A percentile compares a stretch with the other conserved stretches of the same genome.
Evolutionary conservation across 2,329 filamentous ascomycete species (phyloP).

Genomic region (Teratosphaeria nubilosa): DNA sequence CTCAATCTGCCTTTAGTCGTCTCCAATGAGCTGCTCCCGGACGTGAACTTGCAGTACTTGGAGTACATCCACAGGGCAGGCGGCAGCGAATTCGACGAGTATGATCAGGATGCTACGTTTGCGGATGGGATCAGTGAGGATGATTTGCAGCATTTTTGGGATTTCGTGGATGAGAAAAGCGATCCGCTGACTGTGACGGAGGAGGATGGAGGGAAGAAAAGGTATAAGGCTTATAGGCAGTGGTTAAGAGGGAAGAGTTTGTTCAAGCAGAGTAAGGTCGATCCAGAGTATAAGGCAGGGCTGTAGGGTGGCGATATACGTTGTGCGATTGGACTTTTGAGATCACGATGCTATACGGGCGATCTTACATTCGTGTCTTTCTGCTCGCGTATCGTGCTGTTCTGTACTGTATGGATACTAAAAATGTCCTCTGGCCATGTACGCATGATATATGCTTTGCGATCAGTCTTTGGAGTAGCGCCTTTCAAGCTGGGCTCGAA

Average conservation of each 20-base stretch:
- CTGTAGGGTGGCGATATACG: neutral
- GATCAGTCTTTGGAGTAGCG: neutral
- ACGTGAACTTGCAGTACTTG: slow-evolving; percentile 56
- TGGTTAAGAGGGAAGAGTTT: slow-evolving; percentile 92
- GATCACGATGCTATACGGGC: neutral
- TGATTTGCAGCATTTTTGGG: slow-evolving; percentile 62
- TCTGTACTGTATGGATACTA: neutral
- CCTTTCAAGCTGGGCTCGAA: too few species aligned
- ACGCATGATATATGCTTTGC: neutral
- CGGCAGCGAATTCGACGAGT: slow-evolving; percentile 43
- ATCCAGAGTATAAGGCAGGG: slow-evolving; percentile 34
- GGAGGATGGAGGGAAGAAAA: slow-evolving; percentile 80
- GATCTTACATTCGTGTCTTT: neutral
- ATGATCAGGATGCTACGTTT: slow-evolving; percentile 5
- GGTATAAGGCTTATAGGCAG: slow-evolving; percentile 92
- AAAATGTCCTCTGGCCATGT: neutral
- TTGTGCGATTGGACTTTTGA: neutral
- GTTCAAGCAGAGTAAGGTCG: slow-evolving; percentile 69
- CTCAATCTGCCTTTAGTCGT: slow-evolving; percentile 78
- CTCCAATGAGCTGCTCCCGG: slow-evolving; percentile 53
- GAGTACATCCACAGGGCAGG: slow-evolving; percentile 67
- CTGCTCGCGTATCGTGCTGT: neutral
- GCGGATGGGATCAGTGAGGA: slow-evolving; percentile 48
- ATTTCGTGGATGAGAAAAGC: slow-evolving; percentile 66
- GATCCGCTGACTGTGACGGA: slow-evolving; percentile 80